Conservation (phyloP, 2,329 filamentous ascomycete genomes). For the Elsinoe necatrix region DNA sequence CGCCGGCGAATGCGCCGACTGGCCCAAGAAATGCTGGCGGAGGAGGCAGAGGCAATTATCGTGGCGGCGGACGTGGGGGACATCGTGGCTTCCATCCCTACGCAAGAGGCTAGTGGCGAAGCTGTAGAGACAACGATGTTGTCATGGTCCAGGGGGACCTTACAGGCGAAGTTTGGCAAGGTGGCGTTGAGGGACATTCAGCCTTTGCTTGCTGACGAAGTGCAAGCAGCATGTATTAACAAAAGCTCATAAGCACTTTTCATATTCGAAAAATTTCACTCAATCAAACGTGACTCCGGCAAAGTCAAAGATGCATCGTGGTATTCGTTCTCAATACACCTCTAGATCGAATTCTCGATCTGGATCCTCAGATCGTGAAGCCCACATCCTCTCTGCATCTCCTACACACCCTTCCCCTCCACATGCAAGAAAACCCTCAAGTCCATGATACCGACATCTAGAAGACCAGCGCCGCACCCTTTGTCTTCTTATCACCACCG, state of each 20-base stretch:
- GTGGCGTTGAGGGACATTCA: neutral
- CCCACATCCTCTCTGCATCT: neutral
- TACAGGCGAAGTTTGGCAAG: neutral
- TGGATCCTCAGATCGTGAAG: neutral
- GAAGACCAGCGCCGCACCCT: conserved; percentile 99
- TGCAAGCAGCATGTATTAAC: neutral
- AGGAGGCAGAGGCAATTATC: conserved; percentile 76
- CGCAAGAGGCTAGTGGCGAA: conserved; percentile 26
- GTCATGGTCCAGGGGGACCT: neutral
- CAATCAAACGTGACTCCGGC: neutral
- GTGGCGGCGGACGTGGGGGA: conserved; percentile 73
- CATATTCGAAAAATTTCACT: neutral
- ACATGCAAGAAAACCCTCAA: neutral
- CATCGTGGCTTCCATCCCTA: conserved; percentile 75
- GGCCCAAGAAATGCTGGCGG: conserved; percentile 92
- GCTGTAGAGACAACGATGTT: neutral
- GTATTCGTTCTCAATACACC: conserved; percentile 13
- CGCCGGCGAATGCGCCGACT: conserved; percentile 77
- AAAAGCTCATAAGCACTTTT: neutral
- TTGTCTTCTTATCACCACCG: conserved; percentile 99
- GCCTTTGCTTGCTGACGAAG: neutral
- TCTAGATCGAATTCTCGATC: neutral
- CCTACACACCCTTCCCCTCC: neutral
- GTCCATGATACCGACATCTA: conserved; percentile 48
- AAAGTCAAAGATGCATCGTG: conserved; percentile 13